Percentiles rank a stretch among this genome's conserved stretches.
Conservation (phyloP, 345 rosid genomes). For the Rhizophora mangle region DNA sequence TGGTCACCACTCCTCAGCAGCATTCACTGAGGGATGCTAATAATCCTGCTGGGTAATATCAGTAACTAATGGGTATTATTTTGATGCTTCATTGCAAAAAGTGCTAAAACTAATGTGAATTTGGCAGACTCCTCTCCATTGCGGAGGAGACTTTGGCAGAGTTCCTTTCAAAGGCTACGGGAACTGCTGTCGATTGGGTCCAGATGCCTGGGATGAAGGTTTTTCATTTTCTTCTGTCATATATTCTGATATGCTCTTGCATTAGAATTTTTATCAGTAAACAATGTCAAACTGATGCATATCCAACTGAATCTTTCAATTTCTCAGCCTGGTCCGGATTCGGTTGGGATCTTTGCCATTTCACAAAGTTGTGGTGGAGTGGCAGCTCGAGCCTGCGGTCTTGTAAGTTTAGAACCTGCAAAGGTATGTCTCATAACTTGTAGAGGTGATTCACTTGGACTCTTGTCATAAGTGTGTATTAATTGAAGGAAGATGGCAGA, state of each 20-base stretch:
- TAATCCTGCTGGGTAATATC: constrained; percentile 93
- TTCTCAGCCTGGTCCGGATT: constrained; percentile 99
- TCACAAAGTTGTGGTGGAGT: constrained; percentile 99
- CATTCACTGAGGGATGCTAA: constrained; percentile 88
- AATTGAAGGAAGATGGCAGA: constrained; percentile 39
- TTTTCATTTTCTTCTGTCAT: constrained; percentile 1
- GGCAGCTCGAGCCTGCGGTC: constrained; percentile 99
- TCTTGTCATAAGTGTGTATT: not conserved
- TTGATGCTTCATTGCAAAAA: too few relatives aligned
- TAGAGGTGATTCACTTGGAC: not conserved
- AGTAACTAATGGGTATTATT: not conserved
- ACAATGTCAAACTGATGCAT: not conserved
- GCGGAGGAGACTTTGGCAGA: constrained; percentile 99
- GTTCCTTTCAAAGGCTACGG: constrained; percentile 99
- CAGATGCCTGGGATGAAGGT: constrained; percentile 99
- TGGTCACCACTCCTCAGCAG: constrained; percentile 89
- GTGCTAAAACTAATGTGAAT: constrained; percentile 1
- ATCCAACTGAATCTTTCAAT: constrained; percentile 1
- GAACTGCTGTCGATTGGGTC: constrained; percentile 99
- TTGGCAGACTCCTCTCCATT: constrained; percentile 87
- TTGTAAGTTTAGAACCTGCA: constrained; percentile 91
- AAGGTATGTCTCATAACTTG: constrained; percentile 42
- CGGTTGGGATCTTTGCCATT: constrained; percentile 99
- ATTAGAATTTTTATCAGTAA: not conserved
- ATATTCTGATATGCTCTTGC: not conserved